Percentiles rank a stretch among this genome's conserved stretches.
phyloP scores from a whole-genome alignment of 768 basidiomycete genomes.

The Suillus alpinus region DNA sequence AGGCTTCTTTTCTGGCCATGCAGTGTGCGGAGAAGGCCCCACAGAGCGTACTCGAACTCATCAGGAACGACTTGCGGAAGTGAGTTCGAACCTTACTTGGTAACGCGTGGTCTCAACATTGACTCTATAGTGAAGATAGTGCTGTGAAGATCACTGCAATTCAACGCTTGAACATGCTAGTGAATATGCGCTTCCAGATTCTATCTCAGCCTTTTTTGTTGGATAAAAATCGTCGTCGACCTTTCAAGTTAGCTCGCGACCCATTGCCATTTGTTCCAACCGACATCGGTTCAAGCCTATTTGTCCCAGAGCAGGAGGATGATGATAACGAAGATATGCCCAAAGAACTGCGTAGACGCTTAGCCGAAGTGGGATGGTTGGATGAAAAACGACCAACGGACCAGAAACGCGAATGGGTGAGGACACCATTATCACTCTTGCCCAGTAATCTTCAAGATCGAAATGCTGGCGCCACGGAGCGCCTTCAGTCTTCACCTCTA shows the following conservation, averaged over 20 bases:
- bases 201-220: constrained; percentile 56
- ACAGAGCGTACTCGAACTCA: constrained; percentile 42
- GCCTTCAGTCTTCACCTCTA: constrained; percentile 30
- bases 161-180: constrained; percentile 51
- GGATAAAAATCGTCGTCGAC: constrained; percentile 58
- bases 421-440: constrained; percentile 64
- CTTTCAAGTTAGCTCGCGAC: constrained; percentile 69
- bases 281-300: constrained; percentile 65
- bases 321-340: constrained; percentile 56
- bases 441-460: constrained; percentile 56
- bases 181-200: constrained; percentile 71
- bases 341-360: constrained; percentile 57
- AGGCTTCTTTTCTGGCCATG: constrained; percentile 69
- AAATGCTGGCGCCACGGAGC: constrained; percentile 34
- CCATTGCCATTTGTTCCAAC: constrained; percentile 74
- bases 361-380: constrained; percentile 76
- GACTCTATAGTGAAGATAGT: constrained; percentile 5
- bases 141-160: constrained; percentile 48
- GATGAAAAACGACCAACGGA: constrained; percentile 56
- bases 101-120: not conserved
- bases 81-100: constrained; percentile 21
- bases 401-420: constrained; percentile 54
- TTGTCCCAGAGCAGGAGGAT: constrained; percentile 53
- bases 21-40: constrained; percentile 67
- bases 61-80: constrained; percentile 59